Evolutionary conservation across 352 stramenopile genomes (phyloP), one percentile per base, ranked within the genome.

Genomic region (Elongisporangium senticosum): DNA sequence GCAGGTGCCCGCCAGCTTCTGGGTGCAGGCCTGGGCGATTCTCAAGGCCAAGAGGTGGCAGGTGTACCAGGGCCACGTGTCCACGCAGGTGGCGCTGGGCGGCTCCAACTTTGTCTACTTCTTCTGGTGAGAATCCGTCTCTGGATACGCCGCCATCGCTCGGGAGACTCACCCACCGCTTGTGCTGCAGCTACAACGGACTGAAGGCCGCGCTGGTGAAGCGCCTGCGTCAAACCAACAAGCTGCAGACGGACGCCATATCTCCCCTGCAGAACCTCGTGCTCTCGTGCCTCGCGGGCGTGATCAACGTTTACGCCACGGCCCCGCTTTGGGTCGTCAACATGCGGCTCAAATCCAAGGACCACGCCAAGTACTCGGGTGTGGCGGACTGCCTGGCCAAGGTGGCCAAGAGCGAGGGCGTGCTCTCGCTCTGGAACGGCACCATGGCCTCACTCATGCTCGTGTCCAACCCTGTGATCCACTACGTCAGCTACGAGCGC

Each of bases 401-500:
- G 65, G 71, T 93, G 50, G 70, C 76, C 15, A 63, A 63, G 8
- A 80, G 77, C 21, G 89, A 97, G 58, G 95, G 95, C 4, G 49
- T 95, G 7, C 51, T 66, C 15, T 89, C 87, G 58, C 82, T 98
- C 50, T 98, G 93, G 93, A 94, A 90, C 56, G 93, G 93, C 33
- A 97, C 91, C 23, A 58, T 83, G 22, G 84, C 91, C 23, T 98
- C 91, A 43, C 64, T 98, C 19, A 77, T 98, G 2, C 79, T 98
- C 11, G 93, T 98, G 51, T 96, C 86, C 17, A 98, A 98, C 74
- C 95, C 95, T 7, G 89, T 96, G 55, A 98, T 98, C 62, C 93
- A 98, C 76, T 97, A 97, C 68, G 87, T 98, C 58, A 86, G 87
- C 49, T 98, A 98, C 77, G 95, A 98, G 65, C 80, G 89, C 49